Percentiles rank a stretch among this genome's conserved stretches.
These are phyloP conservation scores for Pestalotiopsis sp. DNA, from an alignment of 2,329 filamentous ascomycete genomes.

Conservation along the genomic window DNA sequence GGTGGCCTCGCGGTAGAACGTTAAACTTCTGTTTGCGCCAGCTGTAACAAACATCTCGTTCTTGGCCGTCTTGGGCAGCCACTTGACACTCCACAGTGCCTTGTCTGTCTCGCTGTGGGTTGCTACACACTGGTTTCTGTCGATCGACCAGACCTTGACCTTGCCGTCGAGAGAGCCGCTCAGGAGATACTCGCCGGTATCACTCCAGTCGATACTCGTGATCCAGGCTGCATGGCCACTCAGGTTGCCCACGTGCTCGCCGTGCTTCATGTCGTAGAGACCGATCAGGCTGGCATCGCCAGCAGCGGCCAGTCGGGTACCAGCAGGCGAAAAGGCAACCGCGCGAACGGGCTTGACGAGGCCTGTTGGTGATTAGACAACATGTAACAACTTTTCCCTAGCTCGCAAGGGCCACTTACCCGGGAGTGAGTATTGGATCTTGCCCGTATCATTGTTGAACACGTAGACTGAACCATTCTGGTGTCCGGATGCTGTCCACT, in stretches of 20 bases:
- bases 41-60: constrained; percentile 77
- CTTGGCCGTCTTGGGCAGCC: constrained; percentile 73
- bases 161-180: constrained; percentile 91
- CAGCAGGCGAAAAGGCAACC: constrained; percentile 84
- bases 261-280: constrained; percentile 88
- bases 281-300: constrained; percentile 89
- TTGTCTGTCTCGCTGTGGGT: constrained; percentile 92
- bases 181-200: constrained; percentile 87
- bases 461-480: constrained; percentile 91
- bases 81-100: constrained; percentile 80
- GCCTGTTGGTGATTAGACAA: constrained; percentile 47
- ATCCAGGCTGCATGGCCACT: constrained; percentile 78
- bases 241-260: constrained; percentile 88
- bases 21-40: constrained; percentile 74
- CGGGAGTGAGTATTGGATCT: constrained; percentile 82
- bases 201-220: constrained; percentile 88
- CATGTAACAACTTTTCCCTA: not conserved
- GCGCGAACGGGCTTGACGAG: constrained; percentile 84
- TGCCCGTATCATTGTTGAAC: constrained; percentile 89
- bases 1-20: constrained; percentile 84
- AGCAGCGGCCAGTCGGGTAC: constrained; percentile 82
- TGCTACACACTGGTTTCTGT: constrained; percentile 80
- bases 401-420: constrained; percentile 47
- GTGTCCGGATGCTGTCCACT: constrained; percentile 87
- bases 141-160: constrained; percentile 93